These are phyloP conservation scores for Onygenales sp. DNA, from an alignment of 2,329 filamentous ascomycete genomes.

Conservation along the genomic window DNA sequence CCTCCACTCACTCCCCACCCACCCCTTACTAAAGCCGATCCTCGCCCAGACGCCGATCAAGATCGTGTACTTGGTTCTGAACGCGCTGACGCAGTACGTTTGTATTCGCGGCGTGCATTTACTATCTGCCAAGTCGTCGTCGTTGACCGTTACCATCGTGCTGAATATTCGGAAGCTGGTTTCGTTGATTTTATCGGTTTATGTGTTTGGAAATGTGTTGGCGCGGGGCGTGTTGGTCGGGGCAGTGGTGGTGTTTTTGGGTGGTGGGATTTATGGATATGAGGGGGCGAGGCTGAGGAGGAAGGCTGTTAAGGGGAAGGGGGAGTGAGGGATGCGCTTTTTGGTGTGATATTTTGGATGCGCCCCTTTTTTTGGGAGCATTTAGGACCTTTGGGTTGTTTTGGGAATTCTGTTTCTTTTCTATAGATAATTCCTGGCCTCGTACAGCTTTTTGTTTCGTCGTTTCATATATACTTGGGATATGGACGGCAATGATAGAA, in stretches of 20 bases:
- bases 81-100: conserved; percentile 78
- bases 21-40: conserved; percentile 15
- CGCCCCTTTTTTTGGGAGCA: no score
- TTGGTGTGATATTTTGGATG: no score
- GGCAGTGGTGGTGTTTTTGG: conserved; percentile 76
- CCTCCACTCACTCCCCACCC: conserved; percentile 13
- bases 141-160: conserved; percentile 91
- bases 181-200: conserved; percentile 82
- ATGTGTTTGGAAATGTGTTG: conserved; percentile 82
- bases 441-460: no score
- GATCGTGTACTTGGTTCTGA: conserved; percentile 31
- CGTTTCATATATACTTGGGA: no score
- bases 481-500: no score
- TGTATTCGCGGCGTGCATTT: conserved; percentile 95
- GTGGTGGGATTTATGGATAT: conserved; percentile 82
- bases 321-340: background rate
- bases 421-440: no score
- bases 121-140: conserved; percentile 78
- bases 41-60: conserved; percentile 24
- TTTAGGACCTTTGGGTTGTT: no score
- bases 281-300: conserved; percentile 42
- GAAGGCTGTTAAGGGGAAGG: background rate
- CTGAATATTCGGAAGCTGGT: conserved; percentile 91
- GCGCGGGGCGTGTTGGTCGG: conserved; percentile 68
- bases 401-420: no score